Conservation (phyloP, 176 grass and related monocot species). For the Zizania latifolia region DNA sequence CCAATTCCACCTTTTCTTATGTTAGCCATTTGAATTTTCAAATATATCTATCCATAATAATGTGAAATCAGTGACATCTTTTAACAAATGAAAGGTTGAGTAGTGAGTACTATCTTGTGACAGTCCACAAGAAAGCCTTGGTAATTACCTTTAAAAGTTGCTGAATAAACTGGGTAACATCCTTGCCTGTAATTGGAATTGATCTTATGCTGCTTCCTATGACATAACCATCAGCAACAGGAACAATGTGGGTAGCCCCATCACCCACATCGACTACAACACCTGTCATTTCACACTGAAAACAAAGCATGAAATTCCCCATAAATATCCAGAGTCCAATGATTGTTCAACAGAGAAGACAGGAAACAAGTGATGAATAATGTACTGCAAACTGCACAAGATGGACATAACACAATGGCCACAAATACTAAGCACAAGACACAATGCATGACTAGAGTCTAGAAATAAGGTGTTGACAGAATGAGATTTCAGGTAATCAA, state of each 20-base stretch:
- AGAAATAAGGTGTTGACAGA: neutral
- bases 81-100: neutral
- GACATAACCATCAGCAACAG: conserved; percentile 99
- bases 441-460: neutral
- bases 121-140: neutral
- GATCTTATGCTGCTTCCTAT: conserved; percentile 95
- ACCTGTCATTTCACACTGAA: conserved; percentile 99
- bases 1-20: neutral
- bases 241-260: conserved; percentile 92
- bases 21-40: neutral
- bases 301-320: conserved; percentile 40
- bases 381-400: neutral
- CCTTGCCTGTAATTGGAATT: conserved; percentile 92
- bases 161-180: conserved; percentile 96
- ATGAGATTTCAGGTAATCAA: neutral
- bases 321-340: conserved; percentile 27
- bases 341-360: conserved; percentile 3
- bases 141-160: conserved; percentile 88
- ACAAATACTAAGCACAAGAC: neutral
- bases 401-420: neutral
- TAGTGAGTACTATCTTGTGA: neutral
- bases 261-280: conserved; percentile 97
- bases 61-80: neutral
- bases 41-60: neutral
- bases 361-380: neutral